These are phyloP conservation scores for Hypomontagnella submonticulosa DNA, from an alignment of 495 filamentous ascomycete genomes.

Conservation along the genomic window DNA sequence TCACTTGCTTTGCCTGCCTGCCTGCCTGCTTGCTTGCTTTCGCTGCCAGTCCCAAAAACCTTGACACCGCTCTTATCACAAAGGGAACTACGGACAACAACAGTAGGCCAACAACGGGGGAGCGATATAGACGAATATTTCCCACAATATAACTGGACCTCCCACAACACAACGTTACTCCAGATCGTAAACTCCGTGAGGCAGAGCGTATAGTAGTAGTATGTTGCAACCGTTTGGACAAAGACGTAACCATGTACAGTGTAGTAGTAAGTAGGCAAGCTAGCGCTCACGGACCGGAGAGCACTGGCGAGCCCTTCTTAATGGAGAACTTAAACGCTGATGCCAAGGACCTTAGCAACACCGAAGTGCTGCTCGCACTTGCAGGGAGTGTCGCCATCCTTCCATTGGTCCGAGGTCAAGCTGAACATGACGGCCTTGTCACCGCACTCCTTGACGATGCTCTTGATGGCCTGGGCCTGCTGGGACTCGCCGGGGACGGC, in stretches of 20 bases:
- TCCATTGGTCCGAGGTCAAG: slow-evolving; percentile 85
- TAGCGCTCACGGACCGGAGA: neutral
- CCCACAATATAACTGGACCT: slow-evolving; percentile 2
- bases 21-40: slow-evolving; percentile 12
- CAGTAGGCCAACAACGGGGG: neutral
- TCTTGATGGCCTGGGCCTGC: slow-evolving; percentile 76
- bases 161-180: slow-evolving; percentile 13
- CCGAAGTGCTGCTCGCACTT: slow-evolving; percentile 86
- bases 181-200: slow-evolving; percentile 24
- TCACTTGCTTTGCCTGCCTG: slow-evolving; percentile 4
- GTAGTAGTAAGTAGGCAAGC: slow-evolving; percentile 7
- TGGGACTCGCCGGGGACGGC: slow-evolving; percentile 73
- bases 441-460: slow-evolving; percentile 66
- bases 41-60: slow-evolving; percentile 23
- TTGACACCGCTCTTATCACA: slow-evolving; percentile 33
- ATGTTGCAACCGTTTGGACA: slow-evolving; percentile 39
- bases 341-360: slow-evolving; percentile 54
- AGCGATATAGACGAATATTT: neutral
- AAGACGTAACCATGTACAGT: slow-evolving; percentile 38
- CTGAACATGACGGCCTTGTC: slow-evolving; percentile 79
- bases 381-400: slow-evolving; percentile 69
- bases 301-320: neutral
- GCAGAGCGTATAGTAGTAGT: slow-evolving; percentile 15
- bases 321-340: slow-evolving; percentile 38
- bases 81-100: slow-evolving; percentile 34